A percentile compares a stretch with the other conserved stretches of the same genome.
Evolutionary conservation across 2,329 filamentous ascomycete genomes (phyloP).

Genomic region (Knufia petricola): DNA sequence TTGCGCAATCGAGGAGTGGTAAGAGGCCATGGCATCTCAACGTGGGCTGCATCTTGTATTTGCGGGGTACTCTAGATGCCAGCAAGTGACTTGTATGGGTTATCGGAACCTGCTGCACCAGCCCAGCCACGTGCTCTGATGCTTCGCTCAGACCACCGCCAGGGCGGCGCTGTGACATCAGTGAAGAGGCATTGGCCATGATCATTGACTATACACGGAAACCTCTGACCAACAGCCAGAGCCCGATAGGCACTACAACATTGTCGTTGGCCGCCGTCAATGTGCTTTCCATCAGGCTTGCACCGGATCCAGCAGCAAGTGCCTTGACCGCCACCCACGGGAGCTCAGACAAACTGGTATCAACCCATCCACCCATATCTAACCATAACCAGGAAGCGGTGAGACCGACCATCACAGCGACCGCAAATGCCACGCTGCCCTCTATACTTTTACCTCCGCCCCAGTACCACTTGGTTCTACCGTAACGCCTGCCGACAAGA

Average conservation of each 20-base stretch:
- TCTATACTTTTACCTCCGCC: slow-evolving; percentile 92
- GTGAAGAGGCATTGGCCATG: too few relatives aligned
- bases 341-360: slow-evolving; percentile 11
- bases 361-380: slow-evolving; percentile 59
- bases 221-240: slow-evolving; percentile 87
- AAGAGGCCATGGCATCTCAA: too few relatives aligned
- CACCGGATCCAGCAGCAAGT: slow-evolving; percentile 61
- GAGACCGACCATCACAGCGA: slow-evolving; percentile 68
- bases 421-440: slow-evolving; percentile 69
- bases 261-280: slow-evolving; percentile 97
- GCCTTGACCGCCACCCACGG: slow-evolving; percentile 46
- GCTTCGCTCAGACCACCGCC: too few relatives aligned
- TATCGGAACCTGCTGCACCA: too few relatives aligned
- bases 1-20: too few relatives aligned
- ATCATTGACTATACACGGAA: slow-evolving; percentile 34
- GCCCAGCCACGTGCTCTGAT: too few relatives aligned
- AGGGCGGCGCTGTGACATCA: too few relatives aligned
- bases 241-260: slow-evolving; percentile 83
- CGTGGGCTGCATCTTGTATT: too few relatives aligned
- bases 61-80: too few relatives aligned
- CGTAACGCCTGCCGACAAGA: slow-evolving; percentile 77
- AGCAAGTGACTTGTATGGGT: too few relatives aligned
- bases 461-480: slow-evolving; percentile 89
- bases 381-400: slow-evolving; percentile 64
- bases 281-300: slow-evolving; percentile 88